Base-by-base conservation (phyloP, 768 basidiomycete species). In the Dioszegia hungarica region DNA sequence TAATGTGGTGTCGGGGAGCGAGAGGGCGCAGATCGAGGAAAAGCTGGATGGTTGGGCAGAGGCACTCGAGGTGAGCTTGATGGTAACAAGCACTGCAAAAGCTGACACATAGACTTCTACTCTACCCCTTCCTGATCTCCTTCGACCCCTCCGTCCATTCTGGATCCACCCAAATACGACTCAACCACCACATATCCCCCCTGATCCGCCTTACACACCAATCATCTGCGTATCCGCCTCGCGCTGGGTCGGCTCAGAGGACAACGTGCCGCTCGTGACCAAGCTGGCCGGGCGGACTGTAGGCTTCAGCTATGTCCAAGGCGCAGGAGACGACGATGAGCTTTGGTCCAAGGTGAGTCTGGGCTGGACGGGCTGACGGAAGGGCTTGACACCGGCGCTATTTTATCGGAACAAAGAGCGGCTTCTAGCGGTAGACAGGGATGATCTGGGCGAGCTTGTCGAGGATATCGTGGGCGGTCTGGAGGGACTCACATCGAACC, bases 291-390 rank as follows among this genome's bases (percentile, higher is more conserved):
- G 56, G 14, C 54, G 84, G 6, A 54, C 82, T 0, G 85, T 87
- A 57, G 89, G 88, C 0, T 95, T 86, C 70, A 79, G 84, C 20
- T 97, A 97, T 71, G 83, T 97, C 8, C 92, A 94, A 73, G 94
- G 94, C 0, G 89, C 88, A 0, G 94, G 92, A 0, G 94, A 97
- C 67, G 94, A 98, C 66, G 90, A 93, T 68, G 92, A 95, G 74
- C 79, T 87, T 5, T 93, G 90, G 91, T 82, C 85, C 27, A 82
- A 83, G 83, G 88, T 88, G 54, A 28, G 79, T 71, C 15, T 19
- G 31, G 48, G 41, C 40, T 33, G 47, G 34, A 31, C 22, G 27
- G 10, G 46, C 39, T 56, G 25, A 57, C 33, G 1, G 2, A 63
- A 90, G 87, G 90, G 90, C 3, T 77, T 94, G 53, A 89, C 85